Evolutionary conservation across 257 asterid species (phyloP).

Genomic region (Solanum acaule): DNA sequence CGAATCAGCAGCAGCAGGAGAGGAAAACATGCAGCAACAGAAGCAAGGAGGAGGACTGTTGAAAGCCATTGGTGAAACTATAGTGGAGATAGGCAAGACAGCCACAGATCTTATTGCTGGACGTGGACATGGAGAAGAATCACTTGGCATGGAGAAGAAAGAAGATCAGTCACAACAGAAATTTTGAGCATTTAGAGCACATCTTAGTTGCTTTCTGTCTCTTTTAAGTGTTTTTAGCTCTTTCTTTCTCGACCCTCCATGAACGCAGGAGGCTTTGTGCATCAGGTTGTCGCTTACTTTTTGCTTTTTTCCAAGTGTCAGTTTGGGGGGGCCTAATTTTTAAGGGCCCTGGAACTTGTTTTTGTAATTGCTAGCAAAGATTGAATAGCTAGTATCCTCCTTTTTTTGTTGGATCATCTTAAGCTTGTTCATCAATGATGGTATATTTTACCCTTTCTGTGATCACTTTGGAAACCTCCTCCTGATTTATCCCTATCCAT

Average conservation of each 20-base stretch:
- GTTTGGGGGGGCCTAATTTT: not conserved
- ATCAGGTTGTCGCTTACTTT: not conserved
- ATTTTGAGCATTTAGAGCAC: not conserved
- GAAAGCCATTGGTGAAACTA: slow-evolving; percentile 76
- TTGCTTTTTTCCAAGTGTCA: not conserved
- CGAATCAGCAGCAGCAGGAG: not conserved
- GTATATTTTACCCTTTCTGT: not conserved
- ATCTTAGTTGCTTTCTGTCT: not conserved
- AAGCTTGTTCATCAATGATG: not conserved
- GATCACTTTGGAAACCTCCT: no score
- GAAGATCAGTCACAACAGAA: not conserved
- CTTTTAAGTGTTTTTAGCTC: not conserved
- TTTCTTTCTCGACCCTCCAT: not conserved
- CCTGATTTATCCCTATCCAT: not conserved
- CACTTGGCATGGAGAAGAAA: not conserved
- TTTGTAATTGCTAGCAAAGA: not conserved
- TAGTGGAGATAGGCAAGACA: slow-evolving; percentile 74
- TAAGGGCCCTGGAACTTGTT: not conserved
- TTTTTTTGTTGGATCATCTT: not conserved
- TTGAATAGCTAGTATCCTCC: not conserved
- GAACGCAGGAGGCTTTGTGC: not conserved
- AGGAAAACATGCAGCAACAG: not conserved
- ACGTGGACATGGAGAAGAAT: not conserved
- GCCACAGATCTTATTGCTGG: slow-evolving; percentile 57
- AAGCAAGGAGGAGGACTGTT: slow-evolving; percentile 2